phyloP scores from a whole-genome alignment of 768 basidiomycete genomes.

The Pleurotus djamor region DNA sequence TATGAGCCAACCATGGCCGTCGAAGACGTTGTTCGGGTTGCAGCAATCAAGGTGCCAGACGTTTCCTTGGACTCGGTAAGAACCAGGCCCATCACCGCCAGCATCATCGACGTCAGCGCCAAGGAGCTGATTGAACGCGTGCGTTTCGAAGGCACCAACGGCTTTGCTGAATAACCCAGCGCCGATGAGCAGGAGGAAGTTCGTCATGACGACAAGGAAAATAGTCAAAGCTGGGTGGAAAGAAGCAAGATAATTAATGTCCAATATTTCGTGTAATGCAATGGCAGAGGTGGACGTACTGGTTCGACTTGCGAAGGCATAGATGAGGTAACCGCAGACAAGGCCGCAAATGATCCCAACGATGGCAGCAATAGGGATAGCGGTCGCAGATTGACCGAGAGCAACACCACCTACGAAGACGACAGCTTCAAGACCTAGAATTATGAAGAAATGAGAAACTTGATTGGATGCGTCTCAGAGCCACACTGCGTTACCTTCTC shows the following conservation, averaged over 20 bases:
- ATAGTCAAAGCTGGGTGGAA: conserved; percentile 61
- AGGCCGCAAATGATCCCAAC: conserved; percentile 81
- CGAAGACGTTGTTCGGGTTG: conserved; percentile 53
- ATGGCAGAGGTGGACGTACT: conserved; percentile 52
- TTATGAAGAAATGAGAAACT: no score
- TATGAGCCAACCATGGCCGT: conserved; percentile 68
- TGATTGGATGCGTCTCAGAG: no score
- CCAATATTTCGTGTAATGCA: no score
- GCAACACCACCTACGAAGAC: conserved; percentile 94
- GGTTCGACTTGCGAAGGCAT: conserved; percentile 73
- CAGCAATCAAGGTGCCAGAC: conserved; percentile 91
- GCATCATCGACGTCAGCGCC: conserved; percentile 73
- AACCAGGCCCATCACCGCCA: conserved; percentile 77
- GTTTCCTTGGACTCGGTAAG: conserved; percentile 75
- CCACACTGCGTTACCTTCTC: conserved; percentile 72
- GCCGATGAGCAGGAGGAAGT: conserved; percentile 89
- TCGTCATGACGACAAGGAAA: conserved; percentile 92
- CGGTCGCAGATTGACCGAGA: conserved; percentile 73
- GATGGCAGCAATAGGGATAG: conserved; percentile 91
- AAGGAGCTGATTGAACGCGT: conserved; percentile 66
- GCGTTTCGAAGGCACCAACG: conserved; percentile 67
- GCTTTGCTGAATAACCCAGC: conserved; percentile 88
- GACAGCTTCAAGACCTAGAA: conserved; percentile 78
- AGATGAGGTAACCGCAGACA: conserved; percentile 72
- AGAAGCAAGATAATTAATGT: background rate